A percentile compares a stretch with the other conserved stretches of the same genome.
Evolutionary conservation across 129 eudicot genomes (phyloP).

Genomic region (Tanacetum coccineum): DNA sequence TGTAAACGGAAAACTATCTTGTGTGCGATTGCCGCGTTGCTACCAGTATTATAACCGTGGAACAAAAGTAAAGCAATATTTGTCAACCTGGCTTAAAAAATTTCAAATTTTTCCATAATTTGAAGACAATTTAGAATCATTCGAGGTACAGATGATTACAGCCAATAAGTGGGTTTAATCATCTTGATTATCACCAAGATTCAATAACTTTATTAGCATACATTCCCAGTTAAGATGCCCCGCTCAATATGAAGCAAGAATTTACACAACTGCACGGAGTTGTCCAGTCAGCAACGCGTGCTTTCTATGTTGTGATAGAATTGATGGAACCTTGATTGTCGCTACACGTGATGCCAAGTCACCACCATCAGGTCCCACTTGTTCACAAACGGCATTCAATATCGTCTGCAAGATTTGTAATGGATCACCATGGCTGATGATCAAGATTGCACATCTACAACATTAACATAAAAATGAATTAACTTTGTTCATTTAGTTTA

Average conservation of each 20-base stretch:
- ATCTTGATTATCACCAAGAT: slow-evolving; percentile 20
- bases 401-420: slow-evolving; percentile 86
- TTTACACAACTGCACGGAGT: slow-evolving; percentile 49
- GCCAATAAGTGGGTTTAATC: not conserved
- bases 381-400: slow-evolving; percentile 51
- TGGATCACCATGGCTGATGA: slow-evolving; percentile 97
- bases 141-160: slow-evolving; percentile 12
- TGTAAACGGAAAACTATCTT: not conserved
- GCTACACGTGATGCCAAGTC: slow-evolving; percentile 50
- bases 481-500: not conserved
- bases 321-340: slow-evolving; percentile 45
- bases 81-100: not conserved
- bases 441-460: slow-evolving; percentile 71
- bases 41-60: too few relatives aligned
- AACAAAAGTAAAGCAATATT: too few relatives aligned
- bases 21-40: not conserved
- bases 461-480: slow-evolving; percentile 5
- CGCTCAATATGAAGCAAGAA: slow-evolving; percentile 8
- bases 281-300: slow-evolving; percentile 74
- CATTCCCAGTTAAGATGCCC: not conserved
- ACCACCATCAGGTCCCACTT: slow-evolving; percentile 27
- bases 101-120: not conserved
- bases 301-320: slow-evolving; percentile 76
- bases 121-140: not conserved
- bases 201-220: slow-evolving; percentile 13